phyloP scores from a whole-genome alignment of 2,329 filamentous ascomycete species.

The Aspergillus hortae region DNA sequence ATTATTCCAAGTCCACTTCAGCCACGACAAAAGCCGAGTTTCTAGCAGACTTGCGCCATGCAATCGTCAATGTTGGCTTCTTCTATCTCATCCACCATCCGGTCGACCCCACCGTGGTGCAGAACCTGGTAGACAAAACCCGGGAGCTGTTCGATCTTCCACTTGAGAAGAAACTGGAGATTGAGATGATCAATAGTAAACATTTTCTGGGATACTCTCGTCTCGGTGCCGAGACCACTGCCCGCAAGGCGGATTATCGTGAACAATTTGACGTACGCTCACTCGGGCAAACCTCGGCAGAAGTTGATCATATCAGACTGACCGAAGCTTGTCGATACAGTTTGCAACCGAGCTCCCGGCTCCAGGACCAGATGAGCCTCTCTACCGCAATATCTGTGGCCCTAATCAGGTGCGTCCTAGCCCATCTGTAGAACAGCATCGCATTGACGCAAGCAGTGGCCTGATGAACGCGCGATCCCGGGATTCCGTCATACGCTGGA shows the following conservation, averaged over 20 bases:
- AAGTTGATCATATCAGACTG: neutral
- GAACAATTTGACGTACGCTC: constrained; percentile 35
- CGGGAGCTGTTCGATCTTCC: constrained; percentile 44
- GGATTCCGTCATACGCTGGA: constrained; percentile 30
- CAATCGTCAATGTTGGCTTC: constrained; percentile 34
- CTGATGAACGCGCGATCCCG: constrained; percentile 28
- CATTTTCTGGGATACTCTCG: constrained; percentile 37
- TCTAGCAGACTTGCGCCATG: constrained; percentile 26
- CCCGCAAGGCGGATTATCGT: constrained; percentile 29
- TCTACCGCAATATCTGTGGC: constrained; percentile 33
- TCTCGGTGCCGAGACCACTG: constrained; percentile 33
- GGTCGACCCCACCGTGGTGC: constrained; percentile 17
- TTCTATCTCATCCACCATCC: constrained; percentile 32
- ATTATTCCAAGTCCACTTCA: constrained; percentile 22
- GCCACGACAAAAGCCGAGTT: constrained; percentile 23
- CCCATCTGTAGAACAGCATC: neutral
- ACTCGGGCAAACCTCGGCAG: neutral
- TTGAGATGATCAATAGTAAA: constrained; percentile 42
- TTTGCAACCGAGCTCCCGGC: constrained; percentile 37
- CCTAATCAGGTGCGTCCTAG: constrained; percentile 30
- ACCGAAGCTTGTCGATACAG: constrained; percentile 1
- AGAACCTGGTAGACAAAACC: constrained; percentile 35
- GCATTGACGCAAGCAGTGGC: constrained; percentile 24
- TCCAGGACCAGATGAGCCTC: constrained; percentile 29
- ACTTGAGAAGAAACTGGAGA: constrained; percentile 46